Base-by-base conservation (phyloP, 768 basidiomycete genomes). In the Tubosaeta sp. region DNA sequence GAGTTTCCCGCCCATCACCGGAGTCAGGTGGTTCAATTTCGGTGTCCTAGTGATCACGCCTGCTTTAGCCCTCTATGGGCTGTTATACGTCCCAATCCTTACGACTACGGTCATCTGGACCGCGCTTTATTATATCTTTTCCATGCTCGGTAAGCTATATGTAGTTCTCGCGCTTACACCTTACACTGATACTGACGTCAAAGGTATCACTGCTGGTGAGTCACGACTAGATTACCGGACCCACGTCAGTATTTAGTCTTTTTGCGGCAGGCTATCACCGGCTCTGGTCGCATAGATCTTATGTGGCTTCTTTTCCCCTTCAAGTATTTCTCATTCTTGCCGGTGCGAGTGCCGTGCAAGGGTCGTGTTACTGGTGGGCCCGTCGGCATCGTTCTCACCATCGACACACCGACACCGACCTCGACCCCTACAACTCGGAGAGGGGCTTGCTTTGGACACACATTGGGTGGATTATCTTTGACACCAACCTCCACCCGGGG, bases 331-430 rank as follows among this genome's bases (percentile, higher is more conserved):
- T 92, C 30, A 76, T 89, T 9, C 72, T 81, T 41, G 87, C 84
- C 3, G 90, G 90, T 8, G 81, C 85, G 29, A 90, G 89, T 62
- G 87, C 89, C 4, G 87, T 90, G 3, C 84, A 93, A 70, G 90
- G 90, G 0, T 91, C 89, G 13, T 88, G 88, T 69, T 83, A 80
- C 63, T 93, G 89, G 88, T 93, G 90, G 90, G 81, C 86, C 14
- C 78, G 86, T 44, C 80, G 85, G 8, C 90, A 93, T 68, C 83
- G 90, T 50, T 87, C 88, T 30, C 88, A 89, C 63, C 88, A 89
- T 64, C 82, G 87, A 55, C 77, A 91, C 70, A 90, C 89, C 56
- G 90, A 93, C 70, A 91, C 88, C 31, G 86, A 90, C 57, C 79
- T 86, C 44, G 90, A 93, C 67, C 90, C 90, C 14, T 92, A 93